Conservation (phyloP, 331 rosid genomes). For the Pyracantha coccinea region DNA sequence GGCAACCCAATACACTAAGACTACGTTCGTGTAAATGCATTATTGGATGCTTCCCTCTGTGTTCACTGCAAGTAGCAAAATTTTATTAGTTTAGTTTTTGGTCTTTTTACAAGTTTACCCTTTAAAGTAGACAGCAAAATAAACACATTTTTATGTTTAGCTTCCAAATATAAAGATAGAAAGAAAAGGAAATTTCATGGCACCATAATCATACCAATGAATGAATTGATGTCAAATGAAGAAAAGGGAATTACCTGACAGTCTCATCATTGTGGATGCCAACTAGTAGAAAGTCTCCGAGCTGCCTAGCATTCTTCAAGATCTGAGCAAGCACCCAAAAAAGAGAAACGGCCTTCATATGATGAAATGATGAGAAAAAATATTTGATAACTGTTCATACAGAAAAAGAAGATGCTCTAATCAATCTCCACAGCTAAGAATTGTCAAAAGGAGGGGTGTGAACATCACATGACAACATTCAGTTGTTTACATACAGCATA, state of each 20-base stretch:
- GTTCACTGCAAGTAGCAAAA: conserved; percentile 45
- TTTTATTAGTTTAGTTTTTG: neutral
- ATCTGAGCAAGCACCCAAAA: conserved; percentile 38
- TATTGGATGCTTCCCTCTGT: conserved; percentile 74
- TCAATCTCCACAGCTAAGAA: neutral
- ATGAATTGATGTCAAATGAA: conserved; percentile 7
- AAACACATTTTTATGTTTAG: no score
- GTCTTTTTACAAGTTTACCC: neutral
- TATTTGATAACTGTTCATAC: neutral
- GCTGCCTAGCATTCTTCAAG: conserved; percentile 84
- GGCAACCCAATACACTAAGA: conserved; percentile 88
- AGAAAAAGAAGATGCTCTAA: neutral
- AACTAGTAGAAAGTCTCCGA: conserved; percentile 91
- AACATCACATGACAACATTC: neutral
- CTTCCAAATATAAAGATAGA: no score
- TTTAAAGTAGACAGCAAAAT: neutral
- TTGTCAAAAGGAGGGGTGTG: neutral
- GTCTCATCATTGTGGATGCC: conserved; percentile 83
- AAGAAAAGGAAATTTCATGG: no score
- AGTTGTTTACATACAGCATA: neutral
- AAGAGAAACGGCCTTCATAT: conserved; percentile 2
- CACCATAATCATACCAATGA: neutral
- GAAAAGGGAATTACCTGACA: conserved; percentile 53
- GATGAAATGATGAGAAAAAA: neutral
- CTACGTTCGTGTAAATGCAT: conserved; percentile 98